Base-by-base conservation (phyloP, 2,329 filamentous ascomycete species). In the Aspergillus pseudoviridinutans region DNA sequence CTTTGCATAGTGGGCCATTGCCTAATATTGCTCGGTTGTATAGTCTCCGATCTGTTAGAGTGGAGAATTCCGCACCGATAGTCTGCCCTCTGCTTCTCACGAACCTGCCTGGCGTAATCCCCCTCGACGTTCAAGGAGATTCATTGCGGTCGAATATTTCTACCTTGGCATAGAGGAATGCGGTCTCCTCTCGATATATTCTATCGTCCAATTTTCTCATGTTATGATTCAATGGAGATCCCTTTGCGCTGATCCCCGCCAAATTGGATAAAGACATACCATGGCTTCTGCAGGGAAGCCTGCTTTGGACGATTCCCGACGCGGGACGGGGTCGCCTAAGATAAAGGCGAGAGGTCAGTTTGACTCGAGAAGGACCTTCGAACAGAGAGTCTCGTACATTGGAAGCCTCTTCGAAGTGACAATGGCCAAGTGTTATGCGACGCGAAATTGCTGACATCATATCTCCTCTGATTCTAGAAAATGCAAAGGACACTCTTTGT, bases 401-500 rank as follows among this genome's bases (percentile, higher is more conserved):
- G 32, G 32, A 17, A 14, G 32, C 6, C 22, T 46, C 20, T 10
- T 46, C 22, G 32, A 17, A 8, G 22, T 24, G 22, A 24, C 22
- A 47, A 20, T 22, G 50, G 49, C 5, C 9, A 17, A 20, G 5
- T 25, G 32, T 25, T n/a, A 58, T 53, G 52, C 44, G 38, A 52
- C 42, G 54, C 54, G 25, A 22, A n/a, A 54, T 58, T 47, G 52
- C 59, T 62, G 49, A 62, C 55, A 55, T 28, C 50, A 25, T 58
- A 22, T 17, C 20, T 47, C 51, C 25, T 28, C 38, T 51, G 47
- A 50, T 41, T 57, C 35, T 63, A 89, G 88, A 90, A 77, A 90
- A 89, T 74, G 80, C 85, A 53, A 95, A 93, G 77, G 92, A 95
- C 72, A 96, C 91, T 6, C 83, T 93, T 57, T 97, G 92, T 78